A percentile compares a stretch with the other conserved stretches of the same genome.
Evolutionary conservation across 2,329 filamentous ascomycete species (phyloP).

Genomic region (Penicillium carneum): DNA sequence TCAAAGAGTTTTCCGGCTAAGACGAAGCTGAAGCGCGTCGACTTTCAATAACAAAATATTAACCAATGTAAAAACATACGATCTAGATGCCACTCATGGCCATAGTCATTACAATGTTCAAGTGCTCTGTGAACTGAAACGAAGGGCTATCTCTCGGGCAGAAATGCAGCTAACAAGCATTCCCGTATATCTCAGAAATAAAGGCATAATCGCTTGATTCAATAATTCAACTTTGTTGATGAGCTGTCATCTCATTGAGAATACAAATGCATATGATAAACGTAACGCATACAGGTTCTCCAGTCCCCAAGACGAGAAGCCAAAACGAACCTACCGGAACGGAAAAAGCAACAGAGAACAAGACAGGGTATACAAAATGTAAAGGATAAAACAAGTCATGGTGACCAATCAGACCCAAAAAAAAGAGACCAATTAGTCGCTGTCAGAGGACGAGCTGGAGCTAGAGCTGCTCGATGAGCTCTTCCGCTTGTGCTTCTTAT

Average conservation of each 20-base stretch:
- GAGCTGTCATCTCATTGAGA: conserved; percentile 5
- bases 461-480: conserved; percentile 23
- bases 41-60: conserved; percentile 8
- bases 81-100: not conserved
- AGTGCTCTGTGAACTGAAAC: not conserved
- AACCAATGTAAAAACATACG: conserved; percentile 6
- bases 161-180: not conserved
- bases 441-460: conserved; percentile 24
- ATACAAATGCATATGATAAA: conserved; percentile 7
- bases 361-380: conserved; percentile 7
- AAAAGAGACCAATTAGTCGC: conserved; percentile 11
- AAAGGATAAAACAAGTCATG: not conserved
- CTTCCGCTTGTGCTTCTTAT: conserved; percentile 29
- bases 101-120: not conserved
- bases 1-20: conserved; percentile 8
- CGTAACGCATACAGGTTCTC: not conserved
- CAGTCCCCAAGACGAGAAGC: not conserved
- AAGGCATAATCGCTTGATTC: not conserved
- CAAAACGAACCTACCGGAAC: not conserved
- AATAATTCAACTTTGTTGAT: conserved; percentile 3
- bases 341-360: not conserved
- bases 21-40: not conserved
- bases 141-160: not conserved
- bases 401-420: not conserved
- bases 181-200: not conserved